phyloP scores from a whole-genome alignment of 1,284 basidiomycete genomes.

The Ganoderma boninense region DNA sequence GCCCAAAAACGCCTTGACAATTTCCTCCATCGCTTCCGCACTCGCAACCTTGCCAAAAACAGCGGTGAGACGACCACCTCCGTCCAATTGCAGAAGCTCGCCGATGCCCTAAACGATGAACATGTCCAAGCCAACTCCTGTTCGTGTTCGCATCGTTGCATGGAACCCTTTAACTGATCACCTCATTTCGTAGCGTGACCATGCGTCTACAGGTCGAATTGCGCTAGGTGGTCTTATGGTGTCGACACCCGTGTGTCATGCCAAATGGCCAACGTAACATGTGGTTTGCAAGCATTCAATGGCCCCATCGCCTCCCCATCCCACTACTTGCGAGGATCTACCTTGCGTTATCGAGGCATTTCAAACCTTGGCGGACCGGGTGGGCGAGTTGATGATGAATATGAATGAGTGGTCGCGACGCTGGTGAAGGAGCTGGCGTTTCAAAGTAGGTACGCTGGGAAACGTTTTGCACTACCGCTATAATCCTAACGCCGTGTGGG shows the following conservation, averaged over 20 bases:
- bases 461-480: neutral
- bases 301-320: neutral
- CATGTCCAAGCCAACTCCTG: neutral
- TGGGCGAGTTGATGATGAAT: neutral
- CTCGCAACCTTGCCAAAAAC: conserved; percentile 40
- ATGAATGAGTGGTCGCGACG: neutral
- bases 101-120: conserved; percentile 42
- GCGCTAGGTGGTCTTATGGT: neutral
- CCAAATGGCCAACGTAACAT: neutral
- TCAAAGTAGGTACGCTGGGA: neutral
- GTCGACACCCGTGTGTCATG: neutral
- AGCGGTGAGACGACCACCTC: conserved; percentile 46
- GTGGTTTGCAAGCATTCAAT: neutral
- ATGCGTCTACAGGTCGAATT: neutral
- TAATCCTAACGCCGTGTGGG: too few relatives aligned
- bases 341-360: neutral
- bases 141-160: neutral
- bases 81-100: conserved; percentile 45
- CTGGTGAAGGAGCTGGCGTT: neutral
- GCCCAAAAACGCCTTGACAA: conserved; percentile 39
- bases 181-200: neutral
- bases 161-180: neutral
- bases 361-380: neutral
- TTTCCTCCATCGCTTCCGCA: conserved; percentile 43
- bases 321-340: neutral